phyloP scores from a whole-genome alignment of 1,284 basidiomycete genomes.

The Moesziomyces sp. region DNA sequence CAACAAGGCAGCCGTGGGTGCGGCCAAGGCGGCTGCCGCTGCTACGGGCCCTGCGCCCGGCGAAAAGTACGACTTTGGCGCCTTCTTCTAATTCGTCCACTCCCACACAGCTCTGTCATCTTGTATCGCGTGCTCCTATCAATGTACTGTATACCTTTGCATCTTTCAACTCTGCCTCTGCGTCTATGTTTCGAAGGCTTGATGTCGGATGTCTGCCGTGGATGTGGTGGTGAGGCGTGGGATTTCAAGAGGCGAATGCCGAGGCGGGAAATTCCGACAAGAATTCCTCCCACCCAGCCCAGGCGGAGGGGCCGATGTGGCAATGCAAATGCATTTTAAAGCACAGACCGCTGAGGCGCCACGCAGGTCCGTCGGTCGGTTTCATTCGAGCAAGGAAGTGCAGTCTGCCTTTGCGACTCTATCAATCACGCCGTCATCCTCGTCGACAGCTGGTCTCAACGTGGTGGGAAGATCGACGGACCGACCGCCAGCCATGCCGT shows the following conservation, averaged over 20 bases:
- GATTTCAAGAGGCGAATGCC: not conserved
- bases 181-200: too few relatives aligned
- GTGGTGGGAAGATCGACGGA: too few relatives aligned
- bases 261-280: too few relatives aligned
- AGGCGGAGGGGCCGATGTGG: too few relatives aligned
- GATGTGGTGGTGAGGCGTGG: not conserved
- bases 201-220: not conserved
- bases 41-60: constrained; percentile 53
- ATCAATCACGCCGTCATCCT: not conserved
- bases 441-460: too few relatives aligned
- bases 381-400: too few relatives aligned
- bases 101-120: too few relatives aligned
- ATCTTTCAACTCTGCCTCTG: not conserved
- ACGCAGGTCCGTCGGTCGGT: too few relatives aligned
- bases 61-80: constrained; percentile 59
- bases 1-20: constrained; percentile 21
- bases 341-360: too few relatives aligned
- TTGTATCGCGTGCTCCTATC: not conserved
- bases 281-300: too few relatives aligned
- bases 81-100: constrained; percentile 42
- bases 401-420: too few relatives aligned
- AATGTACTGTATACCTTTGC: constrained; percentile 1
- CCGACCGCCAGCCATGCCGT: not conserved
- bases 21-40: constrained; percentile 34
- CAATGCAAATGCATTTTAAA: too few relatives aligned